Base-by-base conservation (phyloP, 1,139 yeast genomes). In the Yamadazyma taylorii region DNA sequence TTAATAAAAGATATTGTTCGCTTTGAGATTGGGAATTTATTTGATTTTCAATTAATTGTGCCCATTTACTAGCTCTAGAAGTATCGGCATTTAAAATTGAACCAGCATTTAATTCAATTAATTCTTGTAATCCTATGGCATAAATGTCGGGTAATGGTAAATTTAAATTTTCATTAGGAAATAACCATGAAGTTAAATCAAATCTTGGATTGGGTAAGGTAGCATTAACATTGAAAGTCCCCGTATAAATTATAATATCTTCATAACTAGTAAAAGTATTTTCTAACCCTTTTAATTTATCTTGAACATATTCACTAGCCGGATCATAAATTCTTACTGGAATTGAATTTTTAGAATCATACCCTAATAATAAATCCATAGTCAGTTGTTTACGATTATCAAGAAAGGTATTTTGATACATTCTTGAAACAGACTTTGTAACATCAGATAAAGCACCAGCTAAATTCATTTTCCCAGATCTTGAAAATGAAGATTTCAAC, bases 401-500 rank as follows among this genome's bases (percentile, higher is more conserved):
- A 46, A 89, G 88, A 63, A 94, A 94, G 45, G 95, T 90, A 62
- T 94, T 94, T 57, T 92, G 92, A 58, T 94, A 94, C 79, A 92
- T 81, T 61, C 99, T 75, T 29, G 95, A 84, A 5, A 94, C 96
- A 0, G 96, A 87, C 58, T 94, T 94, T 2, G 97, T 89, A 5
- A 94, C 97, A 63, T 94, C 98, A 0, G 96, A 86, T 24, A 94
- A 63, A 0, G 97, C 97, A 14, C 98, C 97, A 0, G 97, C 97
- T 43, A 94, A 65, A 38, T 90, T 88, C 96, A 89, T 88, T 54
- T 89, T 90, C 13, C 98, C 98, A 29, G 88, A 84, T 55, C 98
- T 75, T 2, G 97, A 85, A 56, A 85, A 92, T 4, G 96, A 87
- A 0, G 97, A 87, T 58, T 94, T 94, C 35, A 94, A 69, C 0